Conservation (phyloP, 164 flowering plant species). For the Taxillus chinensis region DNA sequence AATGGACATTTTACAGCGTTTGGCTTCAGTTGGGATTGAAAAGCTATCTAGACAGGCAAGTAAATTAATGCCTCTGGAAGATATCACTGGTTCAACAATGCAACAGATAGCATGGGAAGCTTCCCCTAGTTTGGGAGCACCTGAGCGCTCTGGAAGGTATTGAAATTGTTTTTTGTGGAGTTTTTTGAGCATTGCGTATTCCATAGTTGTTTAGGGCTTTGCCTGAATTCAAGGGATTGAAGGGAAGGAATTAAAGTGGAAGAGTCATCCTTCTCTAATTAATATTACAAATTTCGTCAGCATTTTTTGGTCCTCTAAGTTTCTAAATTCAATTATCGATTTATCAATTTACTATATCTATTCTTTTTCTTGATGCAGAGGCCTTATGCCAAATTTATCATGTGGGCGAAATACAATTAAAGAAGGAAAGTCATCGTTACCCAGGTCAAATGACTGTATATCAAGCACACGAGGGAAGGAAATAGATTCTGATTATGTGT, state of each 20-base stretch:
- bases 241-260: too few species aligned
- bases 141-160: slow-evolving; percentile 52
- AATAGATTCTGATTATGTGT: slow-evolving; percentile 50
- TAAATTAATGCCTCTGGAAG: slow-evolving; percentile 89
- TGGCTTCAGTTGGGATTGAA: slow-evolving; percentile 86
- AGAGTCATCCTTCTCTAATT: too few species aligned
- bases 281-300: too few species aligned
- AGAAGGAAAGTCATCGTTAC: slow-evolving; percentile 20
- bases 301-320: too few species aligned
- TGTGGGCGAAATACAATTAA: slow-evolving; percentile 18
- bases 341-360: too few species aligned
- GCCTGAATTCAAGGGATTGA: too few species aligned
- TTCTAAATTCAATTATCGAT: too few species aligned
- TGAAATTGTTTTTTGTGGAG: neutral
- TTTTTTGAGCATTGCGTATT: neutral
- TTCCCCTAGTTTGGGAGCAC: slow-evolving; percentile 39
- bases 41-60: slow-evolving; percentile 86
- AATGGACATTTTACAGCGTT: slow-evolving; percentile 65
- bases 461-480: slow-evolving; percentile 22
- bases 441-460: slow-evolving; percentile 13
- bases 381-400: slow-evolving; percentile 18
- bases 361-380: slow-evolving; percentile 17
- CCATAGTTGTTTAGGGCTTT: too few species aligned
- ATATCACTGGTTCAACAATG: slow-evolving; percentile 79
- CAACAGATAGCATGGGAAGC: slow-evolving; percentile 84